Evolutionary conservation across 2,329 filamentous ascomycete species (phyloP).

Genomic region (Calonectria hongkongensis): DNA sequence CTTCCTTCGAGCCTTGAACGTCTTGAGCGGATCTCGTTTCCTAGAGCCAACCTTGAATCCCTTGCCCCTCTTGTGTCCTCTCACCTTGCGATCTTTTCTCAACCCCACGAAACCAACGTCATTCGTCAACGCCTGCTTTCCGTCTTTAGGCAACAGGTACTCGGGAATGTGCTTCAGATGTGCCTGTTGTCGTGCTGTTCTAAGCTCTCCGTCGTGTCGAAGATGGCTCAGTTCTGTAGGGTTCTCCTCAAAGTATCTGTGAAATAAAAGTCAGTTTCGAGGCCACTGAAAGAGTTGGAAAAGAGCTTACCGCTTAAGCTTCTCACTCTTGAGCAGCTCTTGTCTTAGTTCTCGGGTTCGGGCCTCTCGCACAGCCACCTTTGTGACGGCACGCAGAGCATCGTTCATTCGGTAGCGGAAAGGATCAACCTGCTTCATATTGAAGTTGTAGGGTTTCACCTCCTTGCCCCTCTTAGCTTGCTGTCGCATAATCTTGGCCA

Average conservation of each 20-base stretch:
- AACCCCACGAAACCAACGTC: slow-evolving; percentile 87
- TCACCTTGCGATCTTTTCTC: slow-evolving; percentile 73
- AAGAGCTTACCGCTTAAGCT: slow-evolving; percentile 80
- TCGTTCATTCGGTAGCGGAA: slow-evolving; percentile 98
- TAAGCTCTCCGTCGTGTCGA: slow-evolving; percentile 91
- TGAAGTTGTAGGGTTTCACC: slow-evolving; percentile 93
- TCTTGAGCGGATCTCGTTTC: slow-evolving; percentile 90
- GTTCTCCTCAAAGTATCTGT: slow-evolving; percentile 94
- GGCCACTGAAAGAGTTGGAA: too few relatives aligned
- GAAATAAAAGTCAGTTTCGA: slow-evolving; percentile 13
- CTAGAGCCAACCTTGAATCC: slow-evolving; percentile 72
- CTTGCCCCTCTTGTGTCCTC: slow-evolving; percentile 66
- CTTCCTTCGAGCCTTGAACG: slow-evolving; percentile 82
- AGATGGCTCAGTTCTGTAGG: slow-evolving; percentile 91
- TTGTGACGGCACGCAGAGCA: slow-evolving; percentile 91
- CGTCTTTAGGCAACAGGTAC: slow-evolving; percentile 89
- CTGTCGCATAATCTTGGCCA: slow-evolving; percentile 86
- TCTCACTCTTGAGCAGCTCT: slow-evolving; percentile 94
- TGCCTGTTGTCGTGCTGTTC: slow-evolving; percentile 87
- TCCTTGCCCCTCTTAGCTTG: slow-evolving; percentile 87
- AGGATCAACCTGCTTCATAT: slow-evolving; percentile 93
- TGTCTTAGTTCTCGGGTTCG: slow-evolving; percentile 90
- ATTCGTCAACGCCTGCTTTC: slow-evolving; percentile 80
- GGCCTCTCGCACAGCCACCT: slow-evolving; percentile 92
- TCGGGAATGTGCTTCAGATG: slow-evolving; percentile 97